Conservation (phyloP, 768 basidiomycete species). For the Lactarius quietus region DNA sequence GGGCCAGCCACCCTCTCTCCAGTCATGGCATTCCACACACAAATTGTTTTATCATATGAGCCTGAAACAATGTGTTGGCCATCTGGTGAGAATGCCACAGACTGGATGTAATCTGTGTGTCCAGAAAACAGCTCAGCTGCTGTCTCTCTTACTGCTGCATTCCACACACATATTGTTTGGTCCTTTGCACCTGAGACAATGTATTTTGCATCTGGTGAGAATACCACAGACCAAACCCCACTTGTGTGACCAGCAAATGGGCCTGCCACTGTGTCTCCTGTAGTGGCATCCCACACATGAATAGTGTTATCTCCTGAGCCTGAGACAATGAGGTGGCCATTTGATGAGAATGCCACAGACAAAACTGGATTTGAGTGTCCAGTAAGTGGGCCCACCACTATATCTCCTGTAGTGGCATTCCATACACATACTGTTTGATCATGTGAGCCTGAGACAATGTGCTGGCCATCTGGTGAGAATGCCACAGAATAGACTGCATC, state of each 20-base stretch:
- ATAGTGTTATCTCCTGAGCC: not conserved
- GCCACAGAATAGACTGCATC: not conserved
- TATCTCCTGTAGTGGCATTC: not conserved
- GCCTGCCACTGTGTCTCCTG: not conserved
- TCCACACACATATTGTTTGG: not conserved
- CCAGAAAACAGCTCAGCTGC: not conserved
- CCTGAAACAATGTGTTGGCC: not conserved
- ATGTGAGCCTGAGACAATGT: not conserved
- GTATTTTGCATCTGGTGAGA: not conserved
- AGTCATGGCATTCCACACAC: not conserved
- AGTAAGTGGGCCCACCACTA: not conserved
- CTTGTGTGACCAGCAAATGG: not conserved
- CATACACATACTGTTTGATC: not conserved
- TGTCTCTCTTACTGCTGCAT: not conserved
- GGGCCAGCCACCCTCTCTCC: not conserved
- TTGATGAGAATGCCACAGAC: not conserved
- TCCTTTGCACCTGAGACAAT: not conserved
- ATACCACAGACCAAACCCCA: not conserved
- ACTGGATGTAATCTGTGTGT: not conserved
- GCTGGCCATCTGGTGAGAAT: not conserved
- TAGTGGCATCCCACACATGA: not conserved
- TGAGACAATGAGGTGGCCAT: not conserved
- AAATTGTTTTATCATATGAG: not conserved
- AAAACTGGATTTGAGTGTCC: not conserved
- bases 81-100: not conserved